Base-by-base conservation (phyloP, 208 protist species). In the Wallacemonas sp. region DNA sequence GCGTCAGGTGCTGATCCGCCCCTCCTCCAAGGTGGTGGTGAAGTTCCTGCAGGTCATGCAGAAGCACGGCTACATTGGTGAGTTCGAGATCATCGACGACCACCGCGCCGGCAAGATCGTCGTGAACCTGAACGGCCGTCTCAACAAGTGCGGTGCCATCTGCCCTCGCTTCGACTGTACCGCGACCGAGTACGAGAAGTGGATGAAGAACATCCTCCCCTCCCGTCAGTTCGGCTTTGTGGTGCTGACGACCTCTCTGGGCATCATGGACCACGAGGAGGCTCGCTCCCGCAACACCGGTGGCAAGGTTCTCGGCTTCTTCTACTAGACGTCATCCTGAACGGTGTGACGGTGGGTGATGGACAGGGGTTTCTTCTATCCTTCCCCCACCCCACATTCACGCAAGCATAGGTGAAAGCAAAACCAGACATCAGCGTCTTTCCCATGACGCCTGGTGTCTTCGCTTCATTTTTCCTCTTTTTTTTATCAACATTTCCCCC, bases 221-320 rank as follows among this genome's bases (percentile, higher is more conserved):
- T 99, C 99, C 49, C 97, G 99, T 93, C 99, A 99, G 87, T 99
- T 99, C 86, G 99, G 99, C 70, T 99, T 98, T 74, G 78, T 99
- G 54, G 98, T 99, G 68, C 84, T 99, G 46, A 99, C 99, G 39
- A 99, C 99, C 34, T 99, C 99, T 34, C 83, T 97, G 33, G 99
- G 99, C 72, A 99, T 99, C 90, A 99, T 99, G 98, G 99, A 99
- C 77, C 99, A 99, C 92, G 98, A 99, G 85, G 99, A 99, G 90
- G 98, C 98, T 44, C 89, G 97, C 63, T 76, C 94, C 38, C 96
- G 98, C 77, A 94, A 99, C 87, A 99, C 98, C 77, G 99, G 99
- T 97, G 99, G 99, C 65, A 99, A 99, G 93, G 97, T 99, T 55
- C 95, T 99, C 61, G 99, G 99, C 69, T 99, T 99, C 91, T 99